These are phyloP conservation scores for Chaetomidium leptoderma DNA, from an alignment of 495 filamentous ascomycete species.

Conservation along the genomic window DNA sequence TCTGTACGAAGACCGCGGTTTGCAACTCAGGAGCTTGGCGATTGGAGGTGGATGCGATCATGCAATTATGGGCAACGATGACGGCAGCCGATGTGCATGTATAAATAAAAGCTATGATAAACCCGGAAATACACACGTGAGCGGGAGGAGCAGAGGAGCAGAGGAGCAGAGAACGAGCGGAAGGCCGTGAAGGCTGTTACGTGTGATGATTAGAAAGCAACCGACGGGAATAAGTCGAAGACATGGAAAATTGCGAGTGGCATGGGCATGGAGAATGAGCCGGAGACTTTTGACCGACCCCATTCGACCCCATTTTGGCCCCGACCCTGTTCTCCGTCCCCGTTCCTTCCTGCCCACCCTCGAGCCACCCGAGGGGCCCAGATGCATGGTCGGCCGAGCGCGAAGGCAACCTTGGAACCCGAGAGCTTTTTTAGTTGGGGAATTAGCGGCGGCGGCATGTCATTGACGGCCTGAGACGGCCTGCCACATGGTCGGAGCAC, in stretches of 20 bases:
- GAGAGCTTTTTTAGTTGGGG: not conserved
- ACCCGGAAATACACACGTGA: too few relatives aligned
- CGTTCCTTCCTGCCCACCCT: not conserved
- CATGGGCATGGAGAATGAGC: not conserved
- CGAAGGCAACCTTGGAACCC: not conserved
- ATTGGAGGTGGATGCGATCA: constrained; percentile 2
- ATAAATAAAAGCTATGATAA: too few relatives aligned
- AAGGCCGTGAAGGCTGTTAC: too few relatives aligned
- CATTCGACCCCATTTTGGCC: not conserved
- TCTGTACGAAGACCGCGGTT: too few relatives aligned
- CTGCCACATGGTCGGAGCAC: not conserved
- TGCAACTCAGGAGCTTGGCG: not conserved
- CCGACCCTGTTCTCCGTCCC: not conserved
- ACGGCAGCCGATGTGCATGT: too few relatives aligned
- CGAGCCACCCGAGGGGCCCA: not conserved
- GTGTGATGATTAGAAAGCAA: not conserved
- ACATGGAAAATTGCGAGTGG: not conserved
- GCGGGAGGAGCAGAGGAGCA: too few relatives aligned
- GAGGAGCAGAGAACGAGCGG: too few relatives aligned
- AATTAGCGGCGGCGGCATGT: constrained; percentile 4
- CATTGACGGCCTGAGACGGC: not conserved
- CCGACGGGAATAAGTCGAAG: not conserved
- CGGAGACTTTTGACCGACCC: not conserved
- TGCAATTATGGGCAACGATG: not conserved
- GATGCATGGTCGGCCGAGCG: constrained; percentile 5